These are phyloP conservation scores for Solanum hybrid DNA, from an alignment of 305 asterid genomes.

Conservation along the genomic window DNA sequence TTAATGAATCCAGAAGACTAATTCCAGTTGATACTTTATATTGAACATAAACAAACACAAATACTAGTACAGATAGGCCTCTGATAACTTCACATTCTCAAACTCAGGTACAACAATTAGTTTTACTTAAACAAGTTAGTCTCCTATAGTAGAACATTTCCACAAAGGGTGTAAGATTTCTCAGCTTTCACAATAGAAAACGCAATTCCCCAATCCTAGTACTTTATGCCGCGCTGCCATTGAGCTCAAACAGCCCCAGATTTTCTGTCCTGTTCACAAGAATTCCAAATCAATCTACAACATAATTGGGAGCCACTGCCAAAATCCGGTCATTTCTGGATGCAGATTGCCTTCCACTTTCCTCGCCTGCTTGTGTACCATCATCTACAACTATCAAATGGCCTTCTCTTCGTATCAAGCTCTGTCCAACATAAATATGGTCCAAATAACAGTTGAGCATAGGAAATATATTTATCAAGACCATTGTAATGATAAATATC, in stretches of 20 bases:
- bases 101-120: not conserved
- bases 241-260: not conserved
- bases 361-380: constrained; percentile 50
- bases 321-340: constrained; percentile 75
- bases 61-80: not conserved
- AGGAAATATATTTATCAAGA: not conserved
- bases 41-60: not conserved
- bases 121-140: not conserved
- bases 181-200: not conserved
- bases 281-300: constrained; percentile 32
- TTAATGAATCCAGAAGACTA: not conserved
- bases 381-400: constrained; percentile 79
- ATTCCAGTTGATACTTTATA: not conserved
- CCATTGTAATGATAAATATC: not conserved
- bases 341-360: constrained; percentile 32
- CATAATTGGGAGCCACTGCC: constrained; percentile 86
- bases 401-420: constrained; percentile 79
- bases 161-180: not conserved
- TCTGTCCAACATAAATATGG: constrained; percentile 35
- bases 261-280: not conserved
- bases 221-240: not conserved
- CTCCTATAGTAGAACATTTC: not conserved
- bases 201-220: not conserved
- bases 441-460: not conserved
- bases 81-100: not conserved